Evolutionary conservation across 805 yeast genomes (phyloP).

Genomic region (Lipomyces kockii): DNA sequence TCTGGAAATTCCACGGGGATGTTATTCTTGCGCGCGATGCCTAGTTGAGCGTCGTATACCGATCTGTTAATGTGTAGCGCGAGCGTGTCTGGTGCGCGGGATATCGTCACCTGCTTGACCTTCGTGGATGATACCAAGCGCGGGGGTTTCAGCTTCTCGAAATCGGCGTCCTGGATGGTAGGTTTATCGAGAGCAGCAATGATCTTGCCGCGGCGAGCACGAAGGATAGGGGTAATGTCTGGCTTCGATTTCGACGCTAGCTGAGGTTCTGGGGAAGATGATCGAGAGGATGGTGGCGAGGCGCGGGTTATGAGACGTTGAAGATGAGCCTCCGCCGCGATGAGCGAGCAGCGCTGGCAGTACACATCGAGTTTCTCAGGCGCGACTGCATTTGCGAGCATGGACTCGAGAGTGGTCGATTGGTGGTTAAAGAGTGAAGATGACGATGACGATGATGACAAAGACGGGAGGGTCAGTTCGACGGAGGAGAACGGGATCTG

Average conservation of each 20-base stretch:
- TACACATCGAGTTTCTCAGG: constrained; percentile 91
- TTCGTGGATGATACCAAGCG: constrained; percentile 67
- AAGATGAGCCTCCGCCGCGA: constrained; percentile 42
- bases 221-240: constrained; percentile 43
- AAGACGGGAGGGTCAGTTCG: constrained; percentile 37
- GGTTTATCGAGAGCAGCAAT: constrained; percentile 61
- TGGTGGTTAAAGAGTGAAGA: background rate
- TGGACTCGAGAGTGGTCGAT: constrained; percentile 4
- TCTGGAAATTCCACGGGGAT: constrained; percentile 80
- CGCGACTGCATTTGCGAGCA: constrained; percentile 66
- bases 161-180: constrained; percentile 78
- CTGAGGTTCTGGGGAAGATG: background rate
- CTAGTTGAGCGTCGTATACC: constrained; percentile 86
- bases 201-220: constrained; percentile 54
- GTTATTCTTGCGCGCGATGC: constrained; percentile 79
- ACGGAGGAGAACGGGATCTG: constrained; percentile 63
- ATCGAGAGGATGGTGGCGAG: background rate
- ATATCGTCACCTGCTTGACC: constrained; percentile 77
- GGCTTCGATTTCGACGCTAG: background rate
- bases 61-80: constrained; percentile 90
- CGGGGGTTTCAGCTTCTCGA: constrained; percentile 67
- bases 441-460: background rate
- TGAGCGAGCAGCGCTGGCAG: constrained; percentile 87
- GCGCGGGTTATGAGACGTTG: constrained; percentile 23
- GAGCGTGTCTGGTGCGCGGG: constrained; percentile 81